Conservation (phyloP, 2,329 filamentous ascomycete genomes). For the Coniella lustricola region DNA sequence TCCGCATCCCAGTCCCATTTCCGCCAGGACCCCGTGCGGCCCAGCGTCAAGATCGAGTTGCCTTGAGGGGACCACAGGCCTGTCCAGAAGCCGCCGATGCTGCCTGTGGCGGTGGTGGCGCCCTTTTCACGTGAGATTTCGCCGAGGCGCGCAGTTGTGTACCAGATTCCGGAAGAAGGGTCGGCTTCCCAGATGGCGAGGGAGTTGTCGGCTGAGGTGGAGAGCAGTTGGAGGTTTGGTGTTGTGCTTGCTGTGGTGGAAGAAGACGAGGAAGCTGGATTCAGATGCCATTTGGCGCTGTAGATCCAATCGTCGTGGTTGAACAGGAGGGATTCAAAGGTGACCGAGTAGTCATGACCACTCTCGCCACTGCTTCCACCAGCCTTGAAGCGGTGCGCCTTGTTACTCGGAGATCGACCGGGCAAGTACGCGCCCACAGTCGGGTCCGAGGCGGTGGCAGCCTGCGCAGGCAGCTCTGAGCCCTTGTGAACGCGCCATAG, state of each 20-base stretch:
- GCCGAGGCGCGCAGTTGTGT: constrained; percentile 76
- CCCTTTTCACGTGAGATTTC: constrained; percentile 94
- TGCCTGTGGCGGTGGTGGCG: constrained; percentile 91
- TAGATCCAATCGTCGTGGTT: constrained; percentile 99
- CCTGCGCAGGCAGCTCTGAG: constrained; percentile 52
- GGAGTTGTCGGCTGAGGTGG: constrained; percentile 91
- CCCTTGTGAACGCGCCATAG: constrained; percentile 81
- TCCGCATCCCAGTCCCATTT: constrained; percentile 62
- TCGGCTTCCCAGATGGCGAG: constrained; percentile 90
- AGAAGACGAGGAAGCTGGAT: constrained; percentile 28
- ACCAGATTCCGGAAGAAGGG: constrained; percentile 77
- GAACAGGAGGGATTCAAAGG: constrained; percentile 87
- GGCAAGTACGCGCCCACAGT: constrained; percentile 51
- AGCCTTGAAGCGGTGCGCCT: constrained; percentile 69
- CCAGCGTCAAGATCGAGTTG: constrained; percentile 68
- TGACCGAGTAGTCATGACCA: constrained; percentile 64
- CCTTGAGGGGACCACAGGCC: constrained; percentile 84
- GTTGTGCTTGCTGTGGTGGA: constrained; percentile 23
- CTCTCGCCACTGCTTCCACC: constrained; percentile 32
- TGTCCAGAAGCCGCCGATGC: constrained; percentile 93
- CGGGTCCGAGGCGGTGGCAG: constrained; percentile 48
- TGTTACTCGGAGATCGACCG: constrained; percentile 77
- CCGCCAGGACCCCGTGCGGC: constrained; percentile 89
- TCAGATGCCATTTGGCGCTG: constrained; percentile 67
- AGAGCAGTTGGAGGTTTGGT: constrained; percentile 61